Conservation (phyloP, 768 basidiomycete genomes). For the Cyclocybe aegerita region DNA sequence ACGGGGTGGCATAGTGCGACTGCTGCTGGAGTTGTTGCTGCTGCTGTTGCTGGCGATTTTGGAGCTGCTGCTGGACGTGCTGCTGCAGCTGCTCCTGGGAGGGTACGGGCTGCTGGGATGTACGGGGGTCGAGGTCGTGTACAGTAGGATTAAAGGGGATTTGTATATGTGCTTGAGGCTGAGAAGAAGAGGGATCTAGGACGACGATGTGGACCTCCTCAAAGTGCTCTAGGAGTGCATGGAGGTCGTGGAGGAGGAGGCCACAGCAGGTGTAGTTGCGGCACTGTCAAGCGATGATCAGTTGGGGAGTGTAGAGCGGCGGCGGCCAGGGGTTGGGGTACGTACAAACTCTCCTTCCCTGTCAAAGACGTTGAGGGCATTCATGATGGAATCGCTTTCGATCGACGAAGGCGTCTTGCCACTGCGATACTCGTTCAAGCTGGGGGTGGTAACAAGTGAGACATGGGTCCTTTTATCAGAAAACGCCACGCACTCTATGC, state of each 20-base stretch:
- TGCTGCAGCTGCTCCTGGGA: conserved; percentile 21
- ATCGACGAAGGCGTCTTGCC: conserved; percentile 47
- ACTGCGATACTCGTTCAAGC: conserved; percentile 31
- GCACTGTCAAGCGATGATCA: conserved; percentile 43
- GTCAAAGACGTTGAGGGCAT: conserved; percentile 65
- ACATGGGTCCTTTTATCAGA: background rate
- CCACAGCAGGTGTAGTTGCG: conserved; percentile 93
- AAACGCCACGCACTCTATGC: conserved; percentile 60
- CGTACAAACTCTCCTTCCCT: conserved; percentile 73
- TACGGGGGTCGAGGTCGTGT: conserved; percentile 26
- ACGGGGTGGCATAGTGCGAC: conserved; percentile 39
- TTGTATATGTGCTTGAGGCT: conserved; percentile 38
- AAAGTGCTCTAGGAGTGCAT: conserved; percentile 84
- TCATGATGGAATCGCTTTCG: conserved; percentile 63
- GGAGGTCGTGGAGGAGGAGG: conserved; percentile 52
- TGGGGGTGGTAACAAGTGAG: conserved; percentile 6
- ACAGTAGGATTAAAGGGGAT: conserved; percentile 46
- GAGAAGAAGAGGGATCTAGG: conserved; percentile 39
- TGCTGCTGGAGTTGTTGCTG: conserved; percentile 26
- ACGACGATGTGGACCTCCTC: conserved; percentile 88
- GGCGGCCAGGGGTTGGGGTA: conserved; percentile 12
- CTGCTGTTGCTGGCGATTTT: conserved; percentile 15
- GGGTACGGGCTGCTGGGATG: conserved; percentile 18
- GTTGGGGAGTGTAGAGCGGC: background rate
- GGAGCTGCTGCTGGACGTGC: conserved; percentile 18